Percentiles rank a stretch among this genome's conserved stretches.
These are phyloP conservation scores for Myrica gale DNA, from an alignment of 306 rosid genomes.

Conservation along the genomic window DNA sequence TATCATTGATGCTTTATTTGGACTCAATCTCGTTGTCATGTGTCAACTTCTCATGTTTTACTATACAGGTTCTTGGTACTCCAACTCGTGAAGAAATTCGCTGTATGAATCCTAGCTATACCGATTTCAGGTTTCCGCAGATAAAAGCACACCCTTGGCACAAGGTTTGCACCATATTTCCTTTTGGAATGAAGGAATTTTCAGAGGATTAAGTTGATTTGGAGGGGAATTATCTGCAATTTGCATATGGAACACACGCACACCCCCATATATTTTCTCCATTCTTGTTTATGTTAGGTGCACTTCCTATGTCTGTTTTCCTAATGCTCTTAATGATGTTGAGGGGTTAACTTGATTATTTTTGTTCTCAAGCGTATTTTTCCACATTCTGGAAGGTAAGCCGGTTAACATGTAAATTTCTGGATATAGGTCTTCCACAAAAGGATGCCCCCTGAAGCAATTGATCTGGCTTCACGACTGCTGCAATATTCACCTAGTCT, in stretches of 20 bases:
- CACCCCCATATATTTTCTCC: not conserved
- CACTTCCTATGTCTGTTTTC: not conserved
- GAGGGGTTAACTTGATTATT: not conserved
- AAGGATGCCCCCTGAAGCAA: slow-evolving; percentile 97
- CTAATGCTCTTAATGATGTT: not conserved
- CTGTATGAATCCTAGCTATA: slow-evolving; percentile 95
- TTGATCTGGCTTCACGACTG: slow-evolving; percentile 87
- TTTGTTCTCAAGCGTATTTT: not conserved
- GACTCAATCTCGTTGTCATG: slow-evolving; percentile 1
- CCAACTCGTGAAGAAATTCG: slow-evolving; percentile 99
- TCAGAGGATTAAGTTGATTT: slow-evolving; percentile 7
- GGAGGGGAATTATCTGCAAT: not conserved
- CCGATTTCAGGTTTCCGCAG: slow-evolving; percentile 90
- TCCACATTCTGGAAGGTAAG: not conserved
- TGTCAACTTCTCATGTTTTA: slow-evolving; percentile 13
- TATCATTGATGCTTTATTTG: slow-evolving; percentile 6
- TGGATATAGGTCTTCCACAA: slow-evolving; percentile 77
- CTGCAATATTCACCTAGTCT: slow-evolving; percentile 95
- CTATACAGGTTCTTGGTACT: slow-evolving; percentile 87
- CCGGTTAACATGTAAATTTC: not conserved
- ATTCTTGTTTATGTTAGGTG: not conserved
- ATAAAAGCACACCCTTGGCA: slow-evolving; percentile 98
- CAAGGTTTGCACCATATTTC: slow-evolving; percentile 56
- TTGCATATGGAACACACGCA: not conserved
- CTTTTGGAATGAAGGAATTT: slow-evolving; percentile 11